Evolutionary conservation across 345 rosid genomes (phyloP).

Genomic region (Citropsis articulata): DNA sequence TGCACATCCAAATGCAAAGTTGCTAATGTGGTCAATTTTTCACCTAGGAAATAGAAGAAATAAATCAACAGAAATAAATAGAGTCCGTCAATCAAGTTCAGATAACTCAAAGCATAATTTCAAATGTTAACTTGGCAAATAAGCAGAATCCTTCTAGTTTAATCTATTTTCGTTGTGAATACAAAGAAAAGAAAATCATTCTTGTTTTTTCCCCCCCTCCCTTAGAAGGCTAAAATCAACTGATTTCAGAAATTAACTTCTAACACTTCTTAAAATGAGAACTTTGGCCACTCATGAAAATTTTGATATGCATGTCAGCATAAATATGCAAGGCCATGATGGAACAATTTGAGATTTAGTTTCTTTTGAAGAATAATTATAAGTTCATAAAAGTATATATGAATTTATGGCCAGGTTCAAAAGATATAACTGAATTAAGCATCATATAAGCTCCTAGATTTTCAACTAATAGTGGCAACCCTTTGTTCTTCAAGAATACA

Average conservation of each 20-base stretch:
- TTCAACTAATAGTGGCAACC: neutral
- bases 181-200: neutral
- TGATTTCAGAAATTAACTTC: neutral
- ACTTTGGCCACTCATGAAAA: neutral
- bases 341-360: neutral
- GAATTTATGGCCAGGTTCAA: neutral
- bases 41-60: neutral
- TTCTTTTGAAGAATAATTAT: neutral
- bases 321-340: neutral
- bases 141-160: conserved; percentile 1
- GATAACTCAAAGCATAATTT: neutral
- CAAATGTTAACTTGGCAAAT: conserved; percentile 3
- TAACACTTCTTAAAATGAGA: neutral
- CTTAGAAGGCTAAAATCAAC: neutral
- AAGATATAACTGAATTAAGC: neutral
- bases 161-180: neutral
- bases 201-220: neutral
- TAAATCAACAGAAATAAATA: neutral
- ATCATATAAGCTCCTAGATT: neutral
- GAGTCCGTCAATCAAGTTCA: neutral
- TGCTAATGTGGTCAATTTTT: neutral
- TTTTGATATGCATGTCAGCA: neutral
- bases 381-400: neutral
- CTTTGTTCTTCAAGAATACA: neutral
- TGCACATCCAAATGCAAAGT: neutral